Percentiles rank a stretch among this genome's conserved stretches.
Evolutionary conservation across 331 rosid species (phyloP).

Genomic region (Stylosanthes scabra): DNA sequence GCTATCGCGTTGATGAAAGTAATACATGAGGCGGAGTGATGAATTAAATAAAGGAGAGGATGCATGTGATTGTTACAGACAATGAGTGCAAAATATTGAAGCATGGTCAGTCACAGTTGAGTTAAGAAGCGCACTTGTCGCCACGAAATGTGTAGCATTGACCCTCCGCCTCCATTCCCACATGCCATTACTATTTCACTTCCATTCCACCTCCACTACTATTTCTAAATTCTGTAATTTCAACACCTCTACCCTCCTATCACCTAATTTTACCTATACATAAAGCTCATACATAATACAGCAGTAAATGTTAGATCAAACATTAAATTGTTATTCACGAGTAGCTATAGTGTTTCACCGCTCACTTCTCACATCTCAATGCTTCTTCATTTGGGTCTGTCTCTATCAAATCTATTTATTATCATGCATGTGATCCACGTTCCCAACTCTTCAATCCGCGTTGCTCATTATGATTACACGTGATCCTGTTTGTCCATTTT

Average conservation of each 20-base stretch:
- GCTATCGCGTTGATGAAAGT: too few species aligned
- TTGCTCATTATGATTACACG: slow-evolving; percentile 1
- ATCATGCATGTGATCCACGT: neutral
- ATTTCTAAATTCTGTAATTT: too few species aligned
- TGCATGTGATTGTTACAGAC: neutral
- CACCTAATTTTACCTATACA: neutral
- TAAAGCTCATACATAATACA: neutral
- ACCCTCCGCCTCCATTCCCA: neutral
- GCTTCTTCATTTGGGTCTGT: neutral
- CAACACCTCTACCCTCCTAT: neutral
- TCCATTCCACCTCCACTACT: neutral
- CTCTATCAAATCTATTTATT: neutral
- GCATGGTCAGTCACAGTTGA: neutral
- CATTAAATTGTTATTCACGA: too few species aligned
- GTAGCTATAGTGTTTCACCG: neutral
- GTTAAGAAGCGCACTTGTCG: slow-evolving; percentile 6
- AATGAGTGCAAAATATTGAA: neutral
- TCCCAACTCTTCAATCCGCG: neutral
- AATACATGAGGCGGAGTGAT: too few species aligned
- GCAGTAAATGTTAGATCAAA: neutral
- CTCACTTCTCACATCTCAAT: neutral
- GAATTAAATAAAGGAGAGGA: neutral
- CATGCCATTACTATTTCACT: neutral
- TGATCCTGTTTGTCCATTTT: neutral
- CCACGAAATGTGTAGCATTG: neutral